Evolutionary conservation across 495 filamentous ascomycete genomes (phyloP).

Genomic region (Penicillium coprophilum): DNA sequence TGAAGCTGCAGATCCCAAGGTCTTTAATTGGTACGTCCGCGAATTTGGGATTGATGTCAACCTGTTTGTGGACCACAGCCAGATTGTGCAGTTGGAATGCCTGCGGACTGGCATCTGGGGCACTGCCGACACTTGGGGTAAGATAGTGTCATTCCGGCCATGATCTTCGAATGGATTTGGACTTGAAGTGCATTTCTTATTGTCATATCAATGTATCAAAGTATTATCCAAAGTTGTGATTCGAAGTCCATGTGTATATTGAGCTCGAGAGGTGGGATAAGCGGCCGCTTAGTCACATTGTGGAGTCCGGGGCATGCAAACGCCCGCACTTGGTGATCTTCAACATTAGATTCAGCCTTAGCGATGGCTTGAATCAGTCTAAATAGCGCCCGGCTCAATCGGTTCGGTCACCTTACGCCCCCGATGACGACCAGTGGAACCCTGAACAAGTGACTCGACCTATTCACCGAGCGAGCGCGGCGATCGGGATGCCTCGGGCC

Average conservation of each 20-base stretch:
- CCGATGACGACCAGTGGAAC: not conserved
- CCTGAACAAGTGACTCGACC: not conserved
- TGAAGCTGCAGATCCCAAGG: slow-evolving; percentile 58
- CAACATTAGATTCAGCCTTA: not conserved
- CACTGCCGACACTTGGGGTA: slow-evolving; percentile 57
- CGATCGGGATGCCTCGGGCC: slow-evolving; percentile 37
- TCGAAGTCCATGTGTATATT: not conserved
- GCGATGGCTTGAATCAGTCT: not conserved
- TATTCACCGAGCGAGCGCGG: not conserved
- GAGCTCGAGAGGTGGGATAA: not conserved
- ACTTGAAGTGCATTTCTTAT: not conserved
- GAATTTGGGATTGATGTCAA: slow-evolving; percentile 62
- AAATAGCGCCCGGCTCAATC: not conserved
- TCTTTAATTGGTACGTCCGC: slow-evolving; percentile 60
- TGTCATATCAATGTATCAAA: not conserved
- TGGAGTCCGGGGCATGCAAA: slow-evolving; percentile 24
- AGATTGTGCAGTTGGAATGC: slow-evolving; percentile 58
- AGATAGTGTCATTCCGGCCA: slow-evolving; percentile 52
- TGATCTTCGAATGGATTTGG: not conserved
- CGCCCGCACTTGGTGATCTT: slow-evolving; percentile 5
- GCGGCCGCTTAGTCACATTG: not conserved
- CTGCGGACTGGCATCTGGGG: slow-evolving; percentile 58
- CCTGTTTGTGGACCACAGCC: slow-evolving; percentile 59
- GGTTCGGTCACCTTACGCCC: not conserved
- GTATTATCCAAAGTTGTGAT: not conserved